phyloP scores from a whole-genome alignment of 192 early-diverging fungal genomes.

The Coemansia sp. region DNA sequence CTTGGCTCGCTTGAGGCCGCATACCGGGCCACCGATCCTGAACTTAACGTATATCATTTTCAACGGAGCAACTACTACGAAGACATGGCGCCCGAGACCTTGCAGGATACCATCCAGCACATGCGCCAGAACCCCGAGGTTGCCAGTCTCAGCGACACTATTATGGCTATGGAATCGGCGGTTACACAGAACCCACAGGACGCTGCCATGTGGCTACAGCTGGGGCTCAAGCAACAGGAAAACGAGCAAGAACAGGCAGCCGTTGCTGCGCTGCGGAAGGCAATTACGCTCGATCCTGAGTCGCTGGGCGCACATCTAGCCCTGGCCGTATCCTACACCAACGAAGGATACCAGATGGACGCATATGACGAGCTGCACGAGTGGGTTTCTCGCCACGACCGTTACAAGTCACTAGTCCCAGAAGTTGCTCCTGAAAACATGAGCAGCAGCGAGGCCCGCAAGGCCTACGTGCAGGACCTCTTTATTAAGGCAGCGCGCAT shows the following conservation, averaged over 20 bases:
- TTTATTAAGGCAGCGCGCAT: conserved; percentile 80
- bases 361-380: conserved; percentile 86
- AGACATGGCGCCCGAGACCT: conserved; percentile 28
- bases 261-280: conserved; percentile 84
- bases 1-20: conserved; percentile 44
- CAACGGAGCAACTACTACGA: conserved; percentile 47
- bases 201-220: conserved; percentile 77
- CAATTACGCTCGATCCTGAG: conserved; percentile 71
- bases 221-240: conserved; percentile 92
- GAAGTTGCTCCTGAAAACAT: conserved; percentile 45
- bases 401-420: conserved; percentile 61
- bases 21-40: conserved; percentile 53
- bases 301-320: conserved; percentile 80
- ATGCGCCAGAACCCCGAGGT: conserved; percentile 56
- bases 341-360: conserved; percentile 81
- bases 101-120: conserved; percentile 56
- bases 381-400: conserved; percentile 77
- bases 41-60: conserved; percentile 75
- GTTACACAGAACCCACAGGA: conserved; percentile 78
- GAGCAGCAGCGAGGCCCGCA: conserved; percentile 51
- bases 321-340: conserved; percentile 90
- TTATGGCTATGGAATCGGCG: conserved; percentile 87
- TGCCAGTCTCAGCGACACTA: conserved; percentile 77
- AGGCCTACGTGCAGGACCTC: conserved; percentile 70
- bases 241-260: conserved; percentile 93